phyloP scores from a whole-genome alignment of 2,329 filamentous ascomycete genomes.

The Onygena corvina region DNA sequence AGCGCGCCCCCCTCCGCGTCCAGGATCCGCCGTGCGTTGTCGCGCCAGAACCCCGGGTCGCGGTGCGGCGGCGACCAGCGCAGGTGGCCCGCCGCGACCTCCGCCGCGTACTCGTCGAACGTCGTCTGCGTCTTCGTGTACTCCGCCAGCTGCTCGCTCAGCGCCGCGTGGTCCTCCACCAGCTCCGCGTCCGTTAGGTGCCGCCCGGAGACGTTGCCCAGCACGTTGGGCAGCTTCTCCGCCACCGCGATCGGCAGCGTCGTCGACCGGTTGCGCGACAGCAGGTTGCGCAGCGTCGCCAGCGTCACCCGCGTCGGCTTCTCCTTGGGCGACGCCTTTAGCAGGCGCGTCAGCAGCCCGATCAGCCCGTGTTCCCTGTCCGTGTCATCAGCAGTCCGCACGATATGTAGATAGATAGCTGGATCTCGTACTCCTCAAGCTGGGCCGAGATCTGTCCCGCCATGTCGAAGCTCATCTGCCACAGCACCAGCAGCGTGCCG shows the following conservation, averaged over 20 bases:
- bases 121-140: constrained; percentile 61
- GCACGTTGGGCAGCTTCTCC: constrained; percentile 59
- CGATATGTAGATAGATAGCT: constrained; percentile 14
- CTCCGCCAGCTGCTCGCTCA: constrained; percentile 64
- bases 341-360: constrained; percentile 78
- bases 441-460: constrained; percentile 58
- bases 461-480: constrained; percentile 93
- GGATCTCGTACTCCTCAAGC: constrained; percentile 60
- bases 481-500: constrained; percentile 82
- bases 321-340: constrained; percentile 89
- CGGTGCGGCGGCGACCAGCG: constrained; percentile 89
- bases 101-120: constrained; percentile 60
- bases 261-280: constrained; percentile 56
- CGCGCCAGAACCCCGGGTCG: constrained; percentile 76
- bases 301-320: constrained; percentile 90
- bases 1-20: constrained; percentile 71
- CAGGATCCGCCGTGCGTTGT: constrained; percentile 77
- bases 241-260: constrained; percentile 75
- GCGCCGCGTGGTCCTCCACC: constrained; percentile 37
- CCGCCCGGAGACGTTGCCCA: constrained; percentile 45
- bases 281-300: constrained; percentile 78
- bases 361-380: constrained; percentile 82
- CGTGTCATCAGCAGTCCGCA: constrained; percentile 11
- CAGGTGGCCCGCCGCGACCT: constrained; percentile 74
- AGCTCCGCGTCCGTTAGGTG: constrained; percentile 40